Evolutionary conservation across 164 flowering plant genomes (phyloP).

Genomic region (Liriodendron chinense): DNA sequence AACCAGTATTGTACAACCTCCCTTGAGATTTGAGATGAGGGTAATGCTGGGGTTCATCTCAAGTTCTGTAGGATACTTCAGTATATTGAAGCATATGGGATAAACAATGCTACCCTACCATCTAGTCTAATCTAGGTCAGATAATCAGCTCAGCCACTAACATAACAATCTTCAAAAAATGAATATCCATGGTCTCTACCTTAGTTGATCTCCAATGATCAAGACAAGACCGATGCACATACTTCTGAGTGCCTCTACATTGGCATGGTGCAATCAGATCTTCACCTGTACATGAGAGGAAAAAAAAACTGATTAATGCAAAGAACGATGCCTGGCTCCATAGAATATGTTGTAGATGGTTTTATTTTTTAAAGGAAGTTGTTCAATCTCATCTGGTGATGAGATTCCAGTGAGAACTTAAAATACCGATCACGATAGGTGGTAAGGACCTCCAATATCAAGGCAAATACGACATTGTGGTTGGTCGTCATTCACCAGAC

Average conservation of each 20-base stretch:
- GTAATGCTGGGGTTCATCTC: too few relatives aligned
- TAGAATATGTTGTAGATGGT: not conserved
- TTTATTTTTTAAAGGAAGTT: not conserved
- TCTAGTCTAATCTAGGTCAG: not conserved
- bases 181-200: constrained; percentile 35
- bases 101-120: too few relatives aligned
- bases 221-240: constrained; percentile 94
- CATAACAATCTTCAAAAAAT: not conserved
- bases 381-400: constrained; percentile 7
- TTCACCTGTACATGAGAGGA: constrained; percentile 58
- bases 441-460: constrained; percentile 67
- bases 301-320: not conserved
- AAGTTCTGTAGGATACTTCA: too few relatives aligned
- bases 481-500: constrained; percentile 59
- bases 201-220: constrained; percentile 97
- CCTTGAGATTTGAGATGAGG: too few relatives aligned
- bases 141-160: not conserved
- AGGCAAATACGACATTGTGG: constrained; percentile 97
- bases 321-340: not conserved
- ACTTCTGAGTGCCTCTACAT: constrained; percentile 96
- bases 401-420: constrained; percentile 8
- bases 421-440: constrained; percentile 9
- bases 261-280: constrained; percentile 95
- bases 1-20: too few relatives aligned
- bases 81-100: too few relatives aligned